Base-by-base conservation (phyloP, 176 grass and related monocot genomes). In the Eleusine indica region DNA sequence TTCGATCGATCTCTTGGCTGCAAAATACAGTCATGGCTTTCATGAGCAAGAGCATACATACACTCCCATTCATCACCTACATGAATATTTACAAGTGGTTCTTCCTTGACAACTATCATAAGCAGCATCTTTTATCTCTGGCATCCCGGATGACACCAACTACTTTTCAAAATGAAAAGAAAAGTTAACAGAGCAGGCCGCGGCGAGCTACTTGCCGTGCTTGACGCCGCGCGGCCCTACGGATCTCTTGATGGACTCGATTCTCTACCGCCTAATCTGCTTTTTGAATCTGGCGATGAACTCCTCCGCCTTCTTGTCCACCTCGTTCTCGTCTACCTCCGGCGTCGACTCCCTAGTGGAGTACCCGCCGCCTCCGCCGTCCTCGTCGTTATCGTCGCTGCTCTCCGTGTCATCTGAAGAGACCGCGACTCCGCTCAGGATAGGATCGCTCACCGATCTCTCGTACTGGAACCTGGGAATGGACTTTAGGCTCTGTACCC, bases 241-340 rank as follows among this genome's bases (percentile, higher is more conserved):
- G 4, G 91, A 91, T 80, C 66, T 91, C 86, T 99, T 96, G 62
- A 96, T 96, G 7, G 91, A 94, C 47, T 87, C 93, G 19, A 99
- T 99, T 65, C 96, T 92, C 78, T 99, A 91, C 74, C 87, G 80
- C 54, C 96, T 87, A 67, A 99, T 99, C 77, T 95, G 93, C 73
- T 99, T 93, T 73, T 91, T 95, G 87, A 99, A 99, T 80, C 86
- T 87, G 21, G 93, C 88, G 38, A 94, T 94, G 84, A 92, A 97
- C 52, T 97, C 94, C 57, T 94, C 94, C 1, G 96, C 96, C 80
- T 98, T 98, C 87, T 90, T 98, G 65, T 98, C 96, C 52, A 99
- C 96, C 78, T 99, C 96, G 62, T 96, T 96, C 84, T 80, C 86
- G 41, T 91, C 79, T 18, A 87, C 76, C 80, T 86, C 89, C 68